Conservation (phyloP, 495 filamentous ascomycete species). For the Penicillium bialowiezense region DNA sequence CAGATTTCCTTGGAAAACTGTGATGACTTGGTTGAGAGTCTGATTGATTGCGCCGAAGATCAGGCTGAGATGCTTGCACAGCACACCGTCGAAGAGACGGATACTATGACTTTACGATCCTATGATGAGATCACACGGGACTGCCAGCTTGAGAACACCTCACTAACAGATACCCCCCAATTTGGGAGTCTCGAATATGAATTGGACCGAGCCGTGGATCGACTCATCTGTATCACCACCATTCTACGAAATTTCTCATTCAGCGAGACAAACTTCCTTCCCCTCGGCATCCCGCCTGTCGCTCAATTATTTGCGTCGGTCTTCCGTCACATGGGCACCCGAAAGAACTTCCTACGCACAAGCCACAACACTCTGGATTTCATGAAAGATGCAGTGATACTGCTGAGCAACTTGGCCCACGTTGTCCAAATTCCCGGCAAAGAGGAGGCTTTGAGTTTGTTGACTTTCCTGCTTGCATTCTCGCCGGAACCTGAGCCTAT, state of each 20-base stretch:
- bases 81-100: conserved; percentile 77
- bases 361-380: conserved; percentile 85
- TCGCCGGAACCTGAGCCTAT: conserved; percentile 65
- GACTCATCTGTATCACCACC: conserved; percentile 85
- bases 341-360: conserved; percentile 78
- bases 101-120: conserved; percentile 71
- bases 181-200: conserved; percentile 80
- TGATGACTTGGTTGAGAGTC: conserved; percentile 81
- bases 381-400: conserved; percentile 91
- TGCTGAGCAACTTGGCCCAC: conserved; percentile 82
- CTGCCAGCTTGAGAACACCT: conserved; percentile 66
- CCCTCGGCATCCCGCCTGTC: conserved; percentile 70
- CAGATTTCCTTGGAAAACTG: conserved; percentile 69
- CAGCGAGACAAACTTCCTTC: conserved; percentile 65
- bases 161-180: conserved; percentile 63
- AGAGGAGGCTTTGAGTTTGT: conserved; percentile 81
- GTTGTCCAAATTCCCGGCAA: conserved; percentile 77
- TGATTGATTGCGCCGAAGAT: conserved; percentile 88
- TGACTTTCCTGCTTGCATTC: conserved; percentile 89
- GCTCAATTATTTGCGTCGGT: conserved; percentile 76
- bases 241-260: conserved; percentile 93
- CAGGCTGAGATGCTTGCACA: conserved; percentile 78
- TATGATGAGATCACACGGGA: conserved; percentile 87
- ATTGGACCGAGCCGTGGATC: conserved; percentile 81
- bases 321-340: conserved; percentile 84